Base-by-base conservation (phyloP, 306 rosid species). In the Dalbergia cochinchinensis region DNA sequence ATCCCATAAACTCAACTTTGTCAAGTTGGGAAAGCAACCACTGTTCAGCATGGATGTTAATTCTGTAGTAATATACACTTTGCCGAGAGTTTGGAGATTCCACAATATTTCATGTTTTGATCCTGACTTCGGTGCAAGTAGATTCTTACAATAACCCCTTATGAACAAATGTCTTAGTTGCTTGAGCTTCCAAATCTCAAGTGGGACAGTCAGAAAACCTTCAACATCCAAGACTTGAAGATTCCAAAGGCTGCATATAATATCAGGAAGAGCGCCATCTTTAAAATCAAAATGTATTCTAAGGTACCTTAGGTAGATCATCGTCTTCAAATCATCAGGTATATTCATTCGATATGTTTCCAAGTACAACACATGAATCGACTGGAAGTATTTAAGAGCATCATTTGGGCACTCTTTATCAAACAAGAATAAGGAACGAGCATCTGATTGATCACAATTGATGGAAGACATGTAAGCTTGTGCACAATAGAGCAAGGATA, bases 221-320 rank as follows among this genome's bases (percentile, higher is more conserved):
- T 11, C 16, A 9, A 66, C 0, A 45, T 57, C 69, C 4, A 68
- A 67, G 0, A 61, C 57, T 44, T 79, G 35, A 12, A 79, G 11
- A 62, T 71, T 47, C 31, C 15, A 3, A 35, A 79, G 71, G 65
- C 11, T 48, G 51, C 65, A 5, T 47, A 73, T 45, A 3, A 0
- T 0, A 45, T 45, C 50, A 45, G 0, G 14, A 3, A 7, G 14
- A 10, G 0, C 0, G 31, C 1, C 1, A 26, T 26, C 31, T 11
- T 45, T 3, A 11, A 7, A 0, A 11, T 0, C 2, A 8, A 3
- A 0, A 10, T 55, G 4, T 73, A 73, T 11, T 73, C 42, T 73
- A 42, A 73, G 22, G 16, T 73, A 73, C 55, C 68, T 57, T 39
- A 73, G 11, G 58, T 73, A 68, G 11, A 73, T 58, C 18, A 41